A percentile compares a stretch with the other conserved stretches of the same genome.
Evolutionary conservation across 148 eudicot species (phyloP).

Genomic region (Cornus florida): DNA sequence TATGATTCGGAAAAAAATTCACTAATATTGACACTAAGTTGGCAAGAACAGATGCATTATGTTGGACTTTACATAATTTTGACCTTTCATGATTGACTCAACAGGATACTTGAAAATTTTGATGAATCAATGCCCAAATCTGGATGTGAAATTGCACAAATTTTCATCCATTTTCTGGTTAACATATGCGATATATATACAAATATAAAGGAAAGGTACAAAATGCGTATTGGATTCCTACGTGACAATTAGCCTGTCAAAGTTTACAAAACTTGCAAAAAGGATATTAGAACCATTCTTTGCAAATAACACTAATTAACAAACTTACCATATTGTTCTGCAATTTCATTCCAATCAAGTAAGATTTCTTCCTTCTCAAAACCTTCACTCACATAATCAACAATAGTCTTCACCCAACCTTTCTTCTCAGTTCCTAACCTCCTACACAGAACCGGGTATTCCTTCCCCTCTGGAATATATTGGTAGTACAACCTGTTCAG

Average conservation of each 20-base stretch:
- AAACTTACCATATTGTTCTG: conserved; percentile 61
- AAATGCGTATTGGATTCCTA: neutral
- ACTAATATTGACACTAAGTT: neutral
- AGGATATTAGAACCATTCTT: neutral
- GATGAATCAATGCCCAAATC: no score
- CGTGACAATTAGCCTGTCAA: neutral
- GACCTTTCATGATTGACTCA: no score
- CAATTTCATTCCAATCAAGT: conserved; percentile 97
- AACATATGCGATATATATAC: neutral
- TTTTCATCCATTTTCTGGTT: neutral
- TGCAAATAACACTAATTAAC: conserved; percentile 9
- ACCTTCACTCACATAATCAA: conserved; percentile 37
- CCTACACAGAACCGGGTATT: conserved; percentile 87
- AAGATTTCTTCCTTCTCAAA: conserved; percentile 55
- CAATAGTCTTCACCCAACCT: conserved; percentile 41
- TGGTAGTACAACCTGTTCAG: conserved; percentile 82
- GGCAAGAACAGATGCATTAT: neutral
- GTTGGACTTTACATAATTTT: no score
- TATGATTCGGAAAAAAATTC: neutral
- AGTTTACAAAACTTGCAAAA: neutral
- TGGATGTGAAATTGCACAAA: neutral
- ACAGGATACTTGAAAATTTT: no score
- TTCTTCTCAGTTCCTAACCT: conserved; percentile 38
- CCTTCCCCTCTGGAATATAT: conserved; percentile 87
- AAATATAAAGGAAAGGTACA: neutral